Percentiles rank a stretch among this genome's conserved stretches.
Conservation (phyloP, 768 basidiomycete genomes). For the Boletus rufocinnamomeus region DNA sequence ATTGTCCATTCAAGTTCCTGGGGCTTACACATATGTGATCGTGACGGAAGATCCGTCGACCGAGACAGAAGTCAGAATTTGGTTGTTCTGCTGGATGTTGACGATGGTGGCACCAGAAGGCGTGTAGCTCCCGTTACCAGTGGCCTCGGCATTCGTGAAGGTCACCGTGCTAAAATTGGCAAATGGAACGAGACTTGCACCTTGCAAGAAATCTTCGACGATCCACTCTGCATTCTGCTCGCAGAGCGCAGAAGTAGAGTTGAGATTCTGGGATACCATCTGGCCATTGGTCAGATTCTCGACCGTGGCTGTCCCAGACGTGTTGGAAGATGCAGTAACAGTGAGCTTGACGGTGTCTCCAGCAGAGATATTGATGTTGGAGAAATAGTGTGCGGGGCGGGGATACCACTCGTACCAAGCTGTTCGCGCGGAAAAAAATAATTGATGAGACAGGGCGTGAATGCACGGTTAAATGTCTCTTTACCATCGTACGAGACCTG, state of each 20-base stretch:
- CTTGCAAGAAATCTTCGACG: constrained; percentile 2
- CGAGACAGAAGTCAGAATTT: background rate
- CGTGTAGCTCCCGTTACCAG: background rate
- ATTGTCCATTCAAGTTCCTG: background rate
- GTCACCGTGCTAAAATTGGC: constrained; percentile 9
- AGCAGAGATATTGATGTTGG: background rate
- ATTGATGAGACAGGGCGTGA: background rate
- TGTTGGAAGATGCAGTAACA: background rate
- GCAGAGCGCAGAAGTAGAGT: constrained; percentile 7
- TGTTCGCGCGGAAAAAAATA: background rate
- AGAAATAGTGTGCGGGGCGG: background rate
- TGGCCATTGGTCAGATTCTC: constrained; percentile 13
- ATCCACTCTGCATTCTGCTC: constrained; percentile 10
- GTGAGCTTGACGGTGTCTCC: constrained; percentile 9
- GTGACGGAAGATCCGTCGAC: background rate
- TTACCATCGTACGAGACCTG: constrained; percentile 6
- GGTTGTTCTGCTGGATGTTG: constrained; percentile 5
- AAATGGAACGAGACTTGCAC: background rate
- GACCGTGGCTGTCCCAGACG: constrained; percentile 1
- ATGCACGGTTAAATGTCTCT: too few species aligned
- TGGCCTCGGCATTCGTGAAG: constrained; percentile 9
- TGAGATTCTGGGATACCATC: background rate
- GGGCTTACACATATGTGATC: background rate
- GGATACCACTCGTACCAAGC: constrained; percentile 16
- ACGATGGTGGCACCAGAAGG: background rate